These are phyloP conservation scores for Zygoascus sp. DNA, from an alignment of 1,139 yeast species.

Conservation along the genomic window DNA sequence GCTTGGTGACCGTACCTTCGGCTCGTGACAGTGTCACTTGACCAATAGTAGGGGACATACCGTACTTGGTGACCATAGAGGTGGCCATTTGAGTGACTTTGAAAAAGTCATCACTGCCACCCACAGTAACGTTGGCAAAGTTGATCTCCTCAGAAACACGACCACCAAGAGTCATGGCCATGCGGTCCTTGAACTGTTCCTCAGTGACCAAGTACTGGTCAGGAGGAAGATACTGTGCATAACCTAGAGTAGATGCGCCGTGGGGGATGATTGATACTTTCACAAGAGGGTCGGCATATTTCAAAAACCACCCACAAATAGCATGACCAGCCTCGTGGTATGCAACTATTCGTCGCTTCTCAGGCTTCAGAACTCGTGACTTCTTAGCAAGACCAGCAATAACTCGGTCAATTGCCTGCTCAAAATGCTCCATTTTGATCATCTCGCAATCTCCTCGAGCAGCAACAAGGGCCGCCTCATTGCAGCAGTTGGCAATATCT, in stretches of 20 bases:
- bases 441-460: constrained; percentile 73
- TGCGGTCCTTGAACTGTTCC: constrained; percentile 76
- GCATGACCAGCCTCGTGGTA: constrained; percentile 99
- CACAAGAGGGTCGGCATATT: constrained; percentile 84
- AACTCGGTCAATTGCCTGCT: constrained; percentile 93
- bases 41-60: constrained; percentile 86
- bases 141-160: constrained; percentile 92
- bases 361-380: constrained; percentile 72
- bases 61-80: constrained; percentile 85
- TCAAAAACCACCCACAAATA: constrained; percentile 91
- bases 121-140: constrained; percentile 85
- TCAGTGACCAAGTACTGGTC: constrained; percentile 80
- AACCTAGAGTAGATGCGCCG: constrained; percentile 96
- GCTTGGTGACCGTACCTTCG: constrained; percentile 49
- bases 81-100: constrained; percentile 95
- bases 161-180: constrained; percentile 97
- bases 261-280: constrained; percentile 96
- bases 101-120: constrained; percentile 94
- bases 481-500: constrained; percentile 94
- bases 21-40: constrained; percentile 70
- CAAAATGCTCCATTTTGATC: constrained; percentile 77
- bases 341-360: constrained; percentile 85
- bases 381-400: constrained; percentile 95
- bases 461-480: constrained; percentile 95
- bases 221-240: constrained; percentile 94